A percentile compares a stretch with the other conserved stretches of the same genome.
These are phyloP conservation scores for Linnemannia hyalina DNA, from an alignment of 192 early-diverging fungal genomes.

Conservation along the genomic window DNA sequence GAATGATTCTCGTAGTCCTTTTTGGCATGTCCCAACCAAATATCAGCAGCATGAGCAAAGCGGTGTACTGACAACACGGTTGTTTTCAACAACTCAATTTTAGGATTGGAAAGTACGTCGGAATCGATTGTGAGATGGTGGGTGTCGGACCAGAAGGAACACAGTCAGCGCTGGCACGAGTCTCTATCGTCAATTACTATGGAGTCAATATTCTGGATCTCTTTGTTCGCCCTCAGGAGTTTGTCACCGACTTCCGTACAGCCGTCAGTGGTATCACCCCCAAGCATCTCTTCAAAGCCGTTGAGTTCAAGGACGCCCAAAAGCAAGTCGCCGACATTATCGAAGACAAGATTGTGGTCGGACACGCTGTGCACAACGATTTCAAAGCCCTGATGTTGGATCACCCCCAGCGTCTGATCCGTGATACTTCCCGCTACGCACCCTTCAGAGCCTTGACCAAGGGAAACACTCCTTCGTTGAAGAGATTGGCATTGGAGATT, in stretches of 20 bases:
- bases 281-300: slow-evolving; percentile 72
- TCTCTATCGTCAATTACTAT: slow-evolving; percentile 95
- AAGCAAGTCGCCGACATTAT: slow-evolving; percentile 83
- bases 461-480: slow-evolving; percentile 78
- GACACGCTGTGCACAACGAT: slow-evolving; percentile 94
- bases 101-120: slow-evolving; percentile 87
- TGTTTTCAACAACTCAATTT: not conserved
- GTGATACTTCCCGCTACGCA: slow-evolving; percentile 88
- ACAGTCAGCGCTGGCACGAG: slow-evolving; percentile 89
- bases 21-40: not conserved
- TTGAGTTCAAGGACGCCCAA: slow-evolving; percentile 85
- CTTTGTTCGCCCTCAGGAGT: slow-evolving; percentile 86
- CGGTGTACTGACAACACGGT: not conserved
- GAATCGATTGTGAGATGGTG: slow-evolving; percentile 99
- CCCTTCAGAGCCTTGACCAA: slow-evolving; percentile 77
- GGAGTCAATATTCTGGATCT: slow-evolving; percentile 88
- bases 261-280: slow-evolving; percentile 93
- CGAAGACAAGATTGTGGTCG: slow-evolving; percentile 89
- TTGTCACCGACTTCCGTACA: slow-evolving; percentile 95
- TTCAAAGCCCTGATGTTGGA: slow-evolving; percentile 82
- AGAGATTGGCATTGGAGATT: slow-evolving; percentile 79
- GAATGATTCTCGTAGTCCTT: not conserved
- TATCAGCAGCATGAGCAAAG: not conserved
- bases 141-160: slow-evolving; percentile 89
- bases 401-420: slow-evolving; percentile 82